phyloP scores from a whole-genome alignment of 139 green algal genomes.

The Tetradesmus obliquus region DNA sequence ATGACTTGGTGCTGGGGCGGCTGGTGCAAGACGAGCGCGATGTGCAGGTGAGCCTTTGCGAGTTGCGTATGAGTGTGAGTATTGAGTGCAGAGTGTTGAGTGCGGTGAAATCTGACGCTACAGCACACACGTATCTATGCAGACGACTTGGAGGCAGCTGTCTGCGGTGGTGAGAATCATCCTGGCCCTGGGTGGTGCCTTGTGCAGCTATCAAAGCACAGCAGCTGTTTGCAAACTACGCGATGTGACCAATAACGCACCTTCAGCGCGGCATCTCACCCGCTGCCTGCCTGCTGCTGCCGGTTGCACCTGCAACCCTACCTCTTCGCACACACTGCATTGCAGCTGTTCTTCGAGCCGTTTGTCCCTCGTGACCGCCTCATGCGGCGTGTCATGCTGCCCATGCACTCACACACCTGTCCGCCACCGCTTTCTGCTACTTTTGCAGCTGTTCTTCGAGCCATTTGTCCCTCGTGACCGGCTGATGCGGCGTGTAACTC shows the following conservation, averaged over 20 bases:
- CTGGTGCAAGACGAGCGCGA: constrained; percentile 31
- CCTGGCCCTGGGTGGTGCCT: too few relatives aligned
- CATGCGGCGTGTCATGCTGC: background rate
- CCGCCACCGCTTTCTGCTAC: background rate
- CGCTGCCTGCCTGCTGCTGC: too few relatives aligned
- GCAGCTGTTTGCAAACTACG: too few relatives aligned
- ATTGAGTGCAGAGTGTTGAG: too few relatives aligned
- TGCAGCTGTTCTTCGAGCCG: constrained; percentile 33
- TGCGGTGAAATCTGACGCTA: too few relatives aligned
- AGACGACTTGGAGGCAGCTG: too few relatives aligned
- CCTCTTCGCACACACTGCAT: background rate
- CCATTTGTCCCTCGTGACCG: constrained; percentile 9
- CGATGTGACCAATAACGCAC: too few relatives aligned
- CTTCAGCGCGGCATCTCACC: too few relatives aligned
- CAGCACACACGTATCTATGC: too few relatives aligned
- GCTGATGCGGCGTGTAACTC: background rate
- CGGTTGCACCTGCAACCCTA: background rate
- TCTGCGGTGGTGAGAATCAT: too few relatives aligned
- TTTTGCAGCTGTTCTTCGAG: constrained; percentile 36
- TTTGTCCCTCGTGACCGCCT: constrained; percentile 13
- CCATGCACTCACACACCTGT: background rate
- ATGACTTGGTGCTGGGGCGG: constrained; percentile 13
- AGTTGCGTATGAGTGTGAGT: too few relatives aligned
- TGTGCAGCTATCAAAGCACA: too few relatives aligned
- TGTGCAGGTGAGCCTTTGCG: constrained; percentile 18